Percentiles rank a stretch among this genome's conserved stretches.
phyloP scores from a whole-genome alignment of 371 early-diverging fungal genomes.

The Dinochytrium kinnereticum region DNA sequence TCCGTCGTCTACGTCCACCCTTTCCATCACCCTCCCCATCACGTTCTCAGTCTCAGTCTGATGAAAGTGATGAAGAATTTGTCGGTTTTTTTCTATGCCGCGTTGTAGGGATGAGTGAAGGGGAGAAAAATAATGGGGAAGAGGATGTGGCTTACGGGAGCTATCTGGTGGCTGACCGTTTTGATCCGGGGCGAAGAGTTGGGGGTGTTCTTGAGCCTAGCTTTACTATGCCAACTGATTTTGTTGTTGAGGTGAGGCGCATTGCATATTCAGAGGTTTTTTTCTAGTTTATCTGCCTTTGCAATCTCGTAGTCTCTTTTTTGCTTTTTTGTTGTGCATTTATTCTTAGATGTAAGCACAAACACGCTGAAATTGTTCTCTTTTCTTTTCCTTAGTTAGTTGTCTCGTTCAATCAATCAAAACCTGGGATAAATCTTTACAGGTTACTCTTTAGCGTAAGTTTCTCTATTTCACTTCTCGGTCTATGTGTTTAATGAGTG shows the following conservation, averaged over 20 bases:
- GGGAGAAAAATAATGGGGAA: neutral
- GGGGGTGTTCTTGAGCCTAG: neutral
- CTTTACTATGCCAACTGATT: slow-evolving; percentile 11
- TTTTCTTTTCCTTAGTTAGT: neutral
- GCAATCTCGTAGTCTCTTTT: neutral
- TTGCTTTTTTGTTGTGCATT: neutral
- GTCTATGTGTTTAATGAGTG: no score
- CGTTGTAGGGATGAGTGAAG: neutral
- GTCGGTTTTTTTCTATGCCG: slow-evolving; percentile 4
- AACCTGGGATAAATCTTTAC: neutral
- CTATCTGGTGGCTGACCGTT: slow-evolving; percentile 22
- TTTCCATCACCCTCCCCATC: neutral
- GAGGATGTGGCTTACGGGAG: neutral
- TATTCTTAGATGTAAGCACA: no score
- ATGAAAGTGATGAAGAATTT: neutral
- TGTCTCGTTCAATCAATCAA: neutral
- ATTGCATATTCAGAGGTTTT: neutral
- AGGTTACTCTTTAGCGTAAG: neutral
- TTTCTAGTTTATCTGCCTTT: neutral
- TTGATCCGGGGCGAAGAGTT: slow-evolving; percentile 19
- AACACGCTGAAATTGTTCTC: neutral
- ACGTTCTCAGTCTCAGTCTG: neutral
- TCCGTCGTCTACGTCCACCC: neutral
- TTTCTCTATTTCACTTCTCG: neutral
- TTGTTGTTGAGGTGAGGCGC: slow-evolving; percentile 5